These are phyloP conservation scores for Collariella sp. DNA, from an alignment of 495 filamentous ascomycete species.

Conservation along the genomic window DNA sequence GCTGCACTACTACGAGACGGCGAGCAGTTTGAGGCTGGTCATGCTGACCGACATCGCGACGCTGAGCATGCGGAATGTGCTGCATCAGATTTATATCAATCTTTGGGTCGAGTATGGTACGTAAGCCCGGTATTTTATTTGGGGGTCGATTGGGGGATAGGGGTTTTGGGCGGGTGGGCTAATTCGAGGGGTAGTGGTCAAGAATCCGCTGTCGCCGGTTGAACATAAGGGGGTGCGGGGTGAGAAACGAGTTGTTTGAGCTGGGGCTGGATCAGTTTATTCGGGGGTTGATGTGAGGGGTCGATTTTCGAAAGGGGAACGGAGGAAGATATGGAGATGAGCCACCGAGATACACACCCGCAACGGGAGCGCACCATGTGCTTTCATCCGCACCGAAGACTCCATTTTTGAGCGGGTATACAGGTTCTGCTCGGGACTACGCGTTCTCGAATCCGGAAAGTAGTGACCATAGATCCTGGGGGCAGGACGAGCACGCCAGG, in stretches of 20 bases:
- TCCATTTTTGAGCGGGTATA: too few relatives aligned
- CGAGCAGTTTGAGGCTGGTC: constrained; percentile 88
- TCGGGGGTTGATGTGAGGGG: constrained; percentile 40
- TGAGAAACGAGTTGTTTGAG: constrained; percentile 92
- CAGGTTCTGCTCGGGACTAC: too few relatives aligned
- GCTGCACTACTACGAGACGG: constrained; percentile 97
- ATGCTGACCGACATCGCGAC: constrained; percentile 90
- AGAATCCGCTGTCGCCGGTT: constrained; percentile 82
- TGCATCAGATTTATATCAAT: constrained; percentile 98
- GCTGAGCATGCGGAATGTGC: constrained; percentile 79
- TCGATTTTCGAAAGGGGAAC: neutral
- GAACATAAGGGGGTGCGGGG: constrained; percentile 86
- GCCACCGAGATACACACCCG: too few relatives aligned
- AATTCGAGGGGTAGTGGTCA: constrained; percentile 56
- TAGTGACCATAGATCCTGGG: too few relatives aligned
- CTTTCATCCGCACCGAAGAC: too few relatives aligned
- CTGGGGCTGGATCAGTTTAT: constrained; percentile 82
- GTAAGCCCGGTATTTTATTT: too few relatives aligned
- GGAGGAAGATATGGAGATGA: neutral
- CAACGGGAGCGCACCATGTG: too few relatives aligned
- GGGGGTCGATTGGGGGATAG: too few relatives aligned
- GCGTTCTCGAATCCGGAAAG: too few relatives aligned
- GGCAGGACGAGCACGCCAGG: too few relatives aligned
- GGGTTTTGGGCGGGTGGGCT: too few relatives aligned
- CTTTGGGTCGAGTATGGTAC: constrained; percentile 90